Evolutionary conservation across 2,329 filamentous ascomycete genomes (phyloP).

Genomic region (Rhinocladiella similis): DNA sequence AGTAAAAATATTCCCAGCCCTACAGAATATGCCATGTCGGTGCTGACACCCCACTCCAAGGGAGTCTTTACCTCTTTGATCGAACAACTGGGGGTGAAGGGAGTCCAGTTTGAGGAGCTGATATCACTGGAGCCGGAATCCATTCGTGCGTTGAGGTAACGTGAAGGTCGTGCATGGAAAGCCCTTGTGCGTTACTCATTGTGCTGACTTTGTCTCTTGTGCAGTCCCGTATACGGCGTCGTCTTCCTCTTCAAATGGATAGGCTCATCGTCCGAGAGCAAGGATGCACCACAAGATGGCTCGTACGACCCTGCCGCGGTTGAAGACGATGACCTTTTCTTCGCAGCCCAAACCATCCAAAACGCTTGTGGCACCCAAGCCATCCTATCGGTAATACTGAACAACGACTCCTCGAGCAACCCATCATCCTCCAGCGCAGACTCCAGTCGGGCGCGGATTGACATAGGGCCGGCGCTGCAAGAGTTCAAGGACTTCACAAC

Average conservation of each 20-base stretch:
- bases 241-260: conserved; percentile 97
- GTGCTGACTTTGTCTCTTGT: conserved; percentile 13
- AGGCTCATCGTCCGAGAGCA: conserved; percentile 61
- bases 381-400: conserved; percentile 85
- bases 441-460: conserved; percentile 45
- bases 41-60: conserved; percentile 43
- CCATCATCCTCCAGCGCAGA: conserved; percentile 27
- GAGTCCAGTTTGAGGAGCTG: conserved; percentile 96
- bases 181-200: neutral
- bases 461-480: conserved; percentile 69
- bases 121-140: conserved; percentile 77
- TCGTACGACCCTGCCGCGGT: conserved; percentile 74
- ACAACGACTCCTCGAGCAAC: conserved; percentile 61
- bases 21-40: neutral
- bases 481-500: conserved; percentile 89
- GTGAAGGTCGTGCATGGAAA: conserved; percentile 19
- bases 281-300: conserved; percentile 74
- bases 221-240: conserved; percentile 81
- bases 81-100: conserved; percentile 85
- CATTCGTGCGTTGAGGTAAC: conserved; percentile 44
- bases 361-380: conserved; percentile 98
- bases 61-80: conserved; percentile 97
- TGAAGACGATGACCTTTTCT: conserved; percentile 66
- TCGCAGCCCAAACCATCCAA: conserved; percentile 95
- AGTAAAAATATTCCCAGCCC: conserved; percentile 33